Conservation (phyloP, 2,329 filamentous ascomycete species). For the Hymenoscyphus repandus region DNA sequence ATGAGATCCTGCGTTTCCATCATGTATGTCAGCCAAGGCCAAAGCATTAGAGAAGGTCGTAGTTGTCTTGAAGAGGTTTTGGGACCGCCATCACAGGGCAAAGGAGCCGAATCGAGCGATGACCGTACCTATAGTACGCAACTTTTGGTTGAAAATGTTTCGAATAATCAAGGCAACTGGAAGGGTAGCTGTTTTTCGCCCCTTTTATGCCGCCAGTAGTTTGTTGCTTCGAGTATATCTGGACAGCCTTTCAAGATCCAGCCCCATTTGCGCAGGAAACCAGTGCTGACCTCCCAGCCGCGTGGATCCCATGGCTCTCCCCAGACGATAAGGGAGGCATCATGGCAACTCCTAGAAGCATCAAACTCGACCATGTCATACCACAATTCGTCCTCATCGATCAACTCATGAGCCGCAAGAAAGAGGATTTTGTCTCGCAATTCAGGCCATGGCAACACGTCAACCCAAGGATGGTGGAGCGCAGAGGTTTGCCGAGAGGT, state of each 20-base stretch:
- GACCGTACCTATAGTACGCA: background rate
- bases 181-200: constrained; percentile 24
- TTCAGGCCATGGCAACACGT: constrained; percentile 22
- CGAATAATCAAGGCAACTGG: background rate
- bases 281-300: constrained; percentile 36
- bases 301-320: constrained; percentile 29
- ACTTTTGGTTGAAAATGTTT: background rate
- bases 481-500: constrained; percentile 25
- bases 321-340: constrained; percentile 29
- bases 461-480: constrained; percentile 30
- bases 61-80: too few species aligned
- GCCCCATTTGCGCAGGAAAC: constrained; percentile 33
- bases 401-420: constrained; percentile 8
- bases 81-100: background rate
- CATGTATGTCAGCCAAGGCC: too few species aligned
- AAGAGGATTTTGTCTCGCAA: constrained; percentile 31
- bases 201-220: constrained; percentile 30
- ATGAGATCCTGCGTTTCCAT: too few species aligned
- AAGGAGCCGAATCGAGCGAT: background rate
- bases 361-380: constrained; percentile 27
- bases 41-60: too few species aligned
- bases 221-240: constrained; percentile 30
- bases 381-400: constrained; percentile 30
- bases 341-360: constrained; percentile 23
- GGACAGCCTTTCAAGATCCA: constrained; percentile 32